Percentiles rank a stretch among this genome's conserved stretches.
phyloP scores from a whole-genome alignment of 75 land plant genomes.

The Chamaecyparis obtusa region DNA sequence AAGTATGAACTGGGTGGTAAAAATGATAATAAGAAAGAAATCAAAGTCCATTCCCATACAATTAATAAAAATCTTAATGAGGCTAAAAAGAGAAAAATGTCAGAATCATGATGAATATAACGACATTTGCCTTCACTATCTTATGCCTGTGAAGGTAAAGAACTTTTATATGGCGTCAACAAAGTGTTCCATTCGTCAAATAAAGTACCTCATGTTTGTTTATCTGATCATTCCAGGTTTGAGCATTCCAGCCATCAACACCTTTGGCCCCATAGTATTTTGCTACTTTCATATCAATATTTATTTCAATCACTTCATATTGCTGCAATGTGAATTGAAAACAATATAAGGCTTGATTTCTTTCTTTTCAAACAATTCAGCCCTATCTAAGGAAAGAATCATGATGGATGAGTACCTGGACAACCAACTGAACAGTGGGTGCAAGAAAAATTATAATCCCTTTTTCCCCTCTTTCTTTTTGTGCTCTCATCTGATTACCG shows the following conservation, averaged over 20 bases:
- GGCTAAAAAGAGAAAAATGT: too few relatives aligned
- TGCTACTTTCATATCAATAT: slow-evolving; percentile 56
- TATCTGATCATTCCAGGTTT: slow-evolving; percentile 59
- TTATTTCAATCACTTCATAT: slow-evolving; percentile 48
- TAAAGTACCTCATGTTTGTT: slow-evolving; percentile 44
- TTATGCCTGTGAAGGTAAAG: background rate
- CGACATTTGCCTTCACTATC: background rate
- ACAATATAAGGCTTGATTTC: background rate
- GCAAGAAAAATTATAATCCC: slow-evolving; percentile 71
- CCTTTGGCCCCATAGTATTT: slow-evolving; percentile 64
- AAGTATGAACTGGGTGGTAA: background rate
- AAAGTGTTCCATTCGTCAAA: background rate
- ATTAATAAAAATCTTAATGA: background rate
- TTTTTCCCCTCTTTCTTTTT: slow-evolving; percentile 15
- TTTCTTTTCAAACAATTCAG: background rate
- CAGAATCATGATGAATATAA: background rate
- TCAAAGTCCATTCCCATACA: background rate
- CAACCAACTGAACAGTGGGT: slow-evolving; percentile 82
- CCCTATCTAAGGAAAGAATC: background rate
- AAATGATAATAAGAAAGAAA: background rate
- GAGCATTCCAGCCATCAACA: slow-evolving; percentile 63
- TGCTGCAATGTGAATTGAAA: slow-evolving; percentile 52
- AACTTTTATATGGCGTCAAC: background rate
- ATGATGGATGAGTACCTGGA: slow-evolving; percentile 45
- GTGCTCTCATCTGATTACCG: slow-evolving; percentile 20